These are phyloP conservation scores for Adiantum capillusveneris DNA, from an alignment of 75 land plant genomes.

Conservation along the genomic window DNA sequence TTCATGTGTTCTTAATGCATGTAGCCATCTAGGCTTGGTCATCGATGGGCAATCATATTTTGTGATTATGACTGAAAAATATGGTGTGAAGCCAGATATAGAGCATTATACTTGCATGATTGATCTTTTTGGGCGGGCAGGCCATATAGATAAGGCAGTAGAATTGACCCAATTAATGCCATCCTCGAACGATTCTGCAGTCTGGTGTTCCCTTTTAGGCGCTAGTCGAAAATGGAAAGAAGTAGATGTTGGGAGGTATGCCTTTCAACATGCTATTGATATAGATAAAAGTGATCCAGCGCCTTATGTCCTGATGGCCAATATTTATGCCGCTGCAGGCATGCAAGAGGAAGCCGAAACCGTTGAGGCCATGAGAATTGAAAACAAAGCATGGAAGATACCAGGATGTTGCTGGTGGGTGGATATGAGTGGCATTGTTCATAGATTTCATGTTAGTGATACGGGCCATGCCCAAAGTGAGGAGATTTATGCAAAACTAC, in stretches of 20 bases:
- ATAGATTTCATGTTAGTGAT: conserved; percentile 26
- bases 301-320: not conserved
- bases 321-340: not conserved
- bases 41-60: not conserved
- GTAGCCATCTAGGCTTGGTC: not conserved
- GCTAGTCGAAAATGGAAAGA: not conserved
- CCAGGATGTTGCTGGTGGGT: conserved; percentile 32
- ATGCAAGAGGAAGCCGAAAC: not conserved
- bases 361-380: not conserved
- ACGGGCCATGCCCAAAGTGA: conserved; percentile 12
- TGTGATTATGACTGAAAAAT: not conserved
- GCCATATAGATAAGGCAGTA: conserved; percentile 10
- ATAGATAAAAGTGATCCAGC: not conserved
- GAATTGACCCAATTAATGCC: conserved; percentile 22
- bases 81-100: no score
- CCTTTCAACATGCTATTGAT: not conserved
- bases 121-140: conserved; percentile 8
- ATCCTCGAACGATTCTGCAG: not conserved
- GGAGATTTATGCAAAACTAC: conserved; percentile 14
- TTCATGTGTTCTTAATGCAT: no score
- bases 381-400: conserved; percentile 1
- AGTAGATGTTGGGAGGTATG: no score
- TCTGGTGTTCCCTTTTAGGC: no score
- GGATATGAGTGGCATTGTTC: conserved; percentile 13
- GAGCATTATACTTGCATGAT: no score